A percentile compares a stretch with the other conserved stretches of the same genome.
phyloP scores from a whole-genome alignment of 768 basidiomycete species.

The Naganishia vishniacii region DNA sequence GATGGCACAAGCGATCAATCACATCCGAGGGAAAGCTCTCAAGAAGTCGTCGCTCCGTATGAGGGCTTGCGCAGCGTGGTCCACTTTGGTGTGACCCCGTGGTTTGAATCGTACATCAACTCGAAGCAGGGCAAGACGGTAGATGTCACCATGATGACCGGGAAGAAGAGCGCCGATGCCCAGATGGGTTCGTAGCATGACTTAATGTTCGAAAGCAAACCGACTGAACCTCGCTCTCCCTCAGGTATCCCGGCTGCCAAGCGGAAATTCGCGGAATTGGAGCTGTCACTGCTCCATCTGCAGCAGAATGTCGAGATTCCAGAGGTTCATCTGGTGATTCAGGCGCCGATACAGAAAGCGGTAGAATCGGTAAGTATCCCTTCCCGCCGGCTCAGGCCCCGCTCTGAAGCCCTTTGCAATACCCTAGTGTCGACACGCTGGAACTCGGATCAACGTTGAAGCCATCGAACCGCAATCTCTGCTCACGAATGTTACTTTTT shows the following conservation, averaged over 20 bases:
- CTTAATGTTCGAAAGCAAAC: not conserved
- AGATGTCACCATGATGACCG: conserved; percentile 34
- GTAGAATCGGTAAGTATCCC: conserved; percentile 56
- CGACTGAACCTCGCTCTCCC: not conserved
- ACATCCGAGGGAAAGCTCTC: conserved; percentile 48
- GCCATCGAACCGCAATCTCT: conserved; percentile 68
- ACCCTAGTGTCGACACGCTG: conserved; percentile 46
- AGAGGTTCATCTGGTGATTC: conserved; percentile 85
- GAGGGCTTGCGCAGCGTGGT: conserved; percentile 93
- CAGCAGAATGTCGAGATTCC: conserved; percentile 99
- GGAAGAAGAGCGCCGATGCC: conserved; percentile 63
- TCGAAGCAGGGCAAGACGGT: conserved; percentile 58
- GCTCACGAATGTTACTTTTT: conserved; percentile 80
- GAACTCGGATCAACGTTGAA: conserved; percentile 61
- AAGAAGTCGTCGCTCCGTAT: conserved; percentile 57
- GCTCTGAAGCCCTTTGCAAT: not conserved
- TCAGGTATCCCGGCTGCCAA: conserved; percentile 92
- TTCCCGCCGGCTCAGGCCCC: not conserved
- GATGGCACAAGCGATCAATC: conserved; percentile 63
- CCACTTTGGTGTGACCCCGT: conserved; percentile 90
- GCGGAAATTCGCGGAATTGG: conserved; percentile 98
- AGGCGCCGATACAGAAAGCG: conserved; percentile 78
- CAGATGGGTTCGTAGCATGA: conserved; percentile 62
- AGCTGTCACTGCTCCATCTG: conserved; percentile 83
- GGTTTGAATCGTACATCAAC: conserved; percentile 96